phyloP scores from a whole-genome alignment of 768 basidiomycete species.

The Hydnomerulius pinastri region DNA sequence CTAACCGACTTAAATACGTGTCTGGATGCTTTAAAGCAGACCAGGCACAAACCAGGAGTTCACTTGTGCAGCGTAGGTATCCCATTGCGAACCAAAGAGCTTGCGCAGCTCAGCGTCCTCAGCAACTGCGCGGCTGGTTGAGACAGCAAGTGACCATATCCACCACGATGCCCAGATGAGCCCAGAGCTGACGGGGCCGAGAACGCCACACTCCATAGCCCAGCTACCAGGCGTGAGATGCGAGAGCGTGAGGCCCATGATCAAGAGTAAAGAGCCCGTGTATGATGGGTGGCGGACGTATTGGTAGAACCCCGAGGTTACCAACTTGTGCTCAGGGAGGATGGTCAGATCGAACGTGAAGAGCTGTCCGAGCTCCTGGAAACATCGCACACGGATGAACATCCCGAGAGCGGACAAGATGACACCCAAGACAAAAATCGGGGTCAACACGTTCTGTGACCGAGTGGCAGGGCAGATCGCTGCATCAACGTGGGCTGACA shows the following conservation, averaged over 20 bases:
- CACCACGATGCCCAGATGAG: constrained; percentile 46
- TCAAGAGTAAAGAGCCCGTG: constrained; percentile 52
- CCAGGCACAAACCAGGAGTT: constrained; percentile 54
- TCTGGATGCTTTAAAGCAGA: constrained; percentile 31
- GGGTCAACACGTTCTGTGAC: constrained; percentile 36
- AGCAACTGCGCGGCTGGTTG: constrained; percentile 48
- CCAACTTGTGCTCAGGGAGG: constrained; percentile 50
- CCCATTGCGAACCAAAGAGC: constrained; percentile 49
- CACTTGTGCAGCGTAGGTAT: constrained; percentile 45
- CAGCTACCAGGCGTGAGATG: constrained; percentile 50
- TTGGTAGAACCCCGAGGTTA: constrained; percentile 51
- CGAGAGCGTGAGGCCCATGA: constrained; percentile 47
- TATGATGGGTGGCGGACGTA: constrained; percentile 60
- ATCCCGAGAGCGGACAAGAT: constrained; percentile 44
- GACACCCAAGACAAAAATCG: constrained; percentile 48
- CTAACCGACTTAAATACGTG: background rate
- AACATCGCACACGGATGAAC: constrained; percentile 54
- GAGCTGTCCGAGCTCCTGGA: constrained; percentile 50
- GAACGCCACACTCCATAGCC: constrained; percentile 40
- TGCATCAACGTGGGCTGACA: constrained; percentile 34
- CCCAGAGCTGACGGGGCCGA: constrained; percentile 33
- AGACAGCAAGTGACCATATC: constrained; percentile 50
- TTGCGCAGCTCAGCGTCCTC: constrained; percentile 53
- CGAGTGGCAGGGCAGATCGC: constrained; percentile 33
- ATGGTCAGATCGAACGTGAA: constrained; percentile 64